Conservation (phyloP, 108 stramenopile species). For the Cyclotella atomus region DNA sequence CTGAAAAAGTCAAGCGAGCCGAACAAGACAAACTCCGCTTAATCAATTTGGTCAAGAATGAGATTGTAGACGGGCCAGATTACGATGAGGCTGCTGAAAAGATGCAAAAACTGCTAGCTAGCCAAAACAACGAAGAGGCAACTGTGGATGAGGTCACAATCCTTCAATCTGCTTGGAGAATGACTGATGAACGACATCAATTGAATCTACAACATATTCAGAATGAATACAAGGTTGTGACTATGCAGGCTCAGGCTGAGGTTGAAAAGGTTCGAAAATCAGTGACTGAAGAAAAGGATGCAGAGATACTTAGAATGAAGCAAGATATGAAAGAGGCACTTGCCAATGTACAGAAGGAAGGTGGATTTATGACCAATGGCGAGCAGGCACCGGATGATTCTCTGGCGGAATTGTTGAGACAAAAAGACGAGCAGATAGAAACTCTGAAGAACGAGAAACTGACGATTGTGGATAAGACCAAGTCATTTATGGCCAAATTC, state of each 20-base stretch:
- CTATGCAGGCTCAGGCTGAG: constrained; percentile 52
- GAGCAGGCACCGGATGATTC: background rate
- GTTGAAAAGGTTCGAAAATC: constrained; percentile 55
- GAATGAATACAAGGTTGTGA: constrained; percentile 58
- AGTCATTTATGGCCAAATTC: constrained; percentile 19
- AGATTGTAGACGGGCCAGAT: constrained; percentile 60
- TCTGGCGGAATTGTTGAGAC: background rate
- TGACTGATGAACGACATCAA: constrained; percentile 62
- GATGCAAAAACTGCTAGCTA: background rate
- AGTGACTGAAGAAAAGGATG: constrained; percentile 43
- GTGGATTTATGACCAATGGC: constrained; percentile 29
- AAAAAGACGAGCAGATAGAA: constrained; percentile 24
- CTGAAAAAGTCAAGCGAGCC: constrained; percentile 57
- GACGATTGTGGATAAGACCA: constrained; percentile 30
- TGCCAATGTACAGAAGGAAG: constrained; percentile 23
- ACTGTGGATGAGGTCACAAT: constrained; percentile 46
- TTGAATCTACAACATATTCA: constrained; percentile 64
- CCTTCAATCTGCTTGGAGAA: constrained; percentile 66
- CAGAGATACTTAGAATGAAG: constrained; percentile 38
- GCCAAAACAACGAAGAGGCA: background rate
- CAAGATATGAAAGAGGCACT: constrained; percentile 51
- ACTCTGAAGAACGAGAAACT: constrained; percentile 22
- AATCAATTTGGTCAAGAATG: constrained; percentile 55
- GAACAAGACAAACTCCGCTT: constrained; percentile 64
- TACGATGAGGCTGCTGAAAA: constrained; percentile 35